phyloP scores from a whole-genome alignment of 2,329 filamentous ascomycete species.

The Paraphoma chrysanthemicola region DNA sequence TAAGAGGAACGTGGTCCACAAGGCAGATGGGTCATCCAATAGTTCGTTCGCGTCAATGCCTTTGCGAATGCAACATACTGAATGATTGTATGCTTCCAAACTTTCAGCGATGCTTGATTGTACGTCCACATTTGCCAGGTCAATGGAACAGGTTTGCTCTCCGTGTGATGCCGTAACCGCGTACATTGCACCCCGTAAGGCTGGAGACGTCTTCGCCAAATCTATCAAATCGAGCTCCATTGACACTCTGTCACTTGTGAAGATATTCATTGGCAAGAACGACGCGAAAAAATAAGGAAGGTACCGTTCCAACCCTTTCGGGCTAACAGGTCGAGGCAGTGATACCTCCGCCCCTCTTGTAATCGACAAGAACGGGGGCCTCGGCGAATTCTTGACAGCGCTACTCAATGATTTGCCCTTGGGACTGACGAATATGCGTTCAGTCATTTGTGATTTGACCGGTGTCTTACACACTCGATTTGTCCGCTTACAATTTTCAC shows the following conservation, averaged over 20 bases:
- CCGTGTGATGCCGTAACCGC: constrained; percentile 27
- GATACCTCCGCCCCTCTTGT: background rate
- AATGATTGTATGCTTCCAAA: constrained; percentile 3
- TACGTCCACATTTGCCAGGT: background rate
- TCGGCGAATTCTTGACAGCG: background rate
- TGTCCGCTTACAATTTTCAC: constrained; percentile 25
- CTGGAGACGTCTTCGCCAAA: constrained; percentile 16
- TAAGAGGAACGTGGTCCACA: constrained; percentile 36
- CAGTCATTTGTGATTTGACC: constrained; percentile 5
- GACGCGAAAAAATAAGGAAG: constrained; percentile 29
- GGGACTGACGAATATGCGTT: constrained; percentile 22
- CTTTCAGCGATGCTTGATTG: background rate
- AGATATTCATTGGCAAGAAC: constrained; percentile 30
- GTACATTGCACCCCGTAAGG: constrained; percentile 25
- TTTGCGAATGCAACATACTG: constrained; percentile 19
- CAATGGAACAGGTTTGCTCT: background rate
- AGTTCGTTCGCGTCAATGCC: constrained; percentile 17
- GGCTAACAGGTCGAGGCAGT: background rate
- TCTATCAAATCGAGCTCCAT: constrained; percentile 16
- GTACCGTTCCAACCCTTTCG: constrained; percentile 7
- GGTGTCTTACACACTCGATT: constrained; percentile 18
- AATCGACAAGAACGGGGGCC: background rate
- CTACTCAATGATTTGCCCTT: background rate
- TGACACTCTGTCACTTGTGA: constrained; percentile 11
- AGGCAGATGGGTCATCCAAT: constrained; percentile 19